Evolutionary conservation across 1,284 basidiomycete species (phyloP).

Genomic region (Ceratorhiza oryzae-sativae): DNA sequence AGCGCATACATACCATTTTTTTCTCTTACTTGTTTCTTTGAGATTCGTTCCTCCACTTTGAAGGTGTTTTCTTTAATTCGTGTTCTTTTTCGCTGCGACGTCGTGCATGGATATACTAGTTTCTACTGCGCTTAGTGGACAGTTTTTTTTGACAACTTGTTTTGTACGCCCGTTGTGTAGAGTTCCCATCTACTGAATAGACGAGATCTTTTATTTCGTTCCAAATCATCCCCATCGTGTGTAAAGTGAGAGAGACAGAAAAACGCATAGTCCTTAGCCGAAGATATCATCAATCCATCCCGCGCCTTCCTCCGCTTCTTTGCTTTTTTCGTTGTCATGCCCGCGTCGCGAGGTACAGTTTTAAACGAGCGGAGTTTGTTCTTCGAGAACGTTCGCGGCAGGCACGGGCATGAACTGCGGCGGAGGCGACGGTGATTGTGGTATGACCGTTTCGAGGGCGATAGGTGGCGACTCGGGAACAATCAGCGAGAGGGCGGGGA

Average conservation of each 20-base stretch:
- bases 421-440: conserved; percentile 21
- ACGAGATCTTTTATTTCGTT: conserved; percentile 25
- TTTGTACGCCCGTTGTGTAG: conserved; percentile 17
- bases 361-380: conserved; percentile 3
- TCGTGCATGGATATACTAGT: conserved; percentile 21
- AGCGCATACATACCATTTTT: conserved; percentile 8
- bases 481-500: neutral
- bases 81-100: conserved; percentile 37
- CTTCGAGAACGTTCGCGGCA: neutral
- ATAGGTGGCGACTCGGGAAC: neutral
- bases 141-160: conserved; percentile 1
- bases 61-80: conserved; percentile 29
- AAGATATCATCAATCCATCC: conserved; percentile 75
- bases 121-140: conserved; percentile 27
- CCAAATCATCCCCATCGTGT: neutral
- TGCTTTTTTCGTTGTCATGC: conserved; percentile 43
- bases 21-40: conserved; percentile 33
- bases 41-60: conserved; percentile 8
- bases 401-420: neutral
- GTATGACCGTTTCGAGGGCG: conserved; percentile 20
- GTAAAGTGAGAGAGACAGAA: too few species aligned
- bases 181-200: conserved; percentile 36
- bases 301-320: conserved; percentile 53
- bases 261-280: conserved; percentile 47
- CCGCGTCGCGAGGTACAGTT: conserved; percentile 17